Evolutionary conservation across 192 early-diverging fungal genomes (phyloP).

Genomic region (Thoreauomyces humboldtii): DNA sequence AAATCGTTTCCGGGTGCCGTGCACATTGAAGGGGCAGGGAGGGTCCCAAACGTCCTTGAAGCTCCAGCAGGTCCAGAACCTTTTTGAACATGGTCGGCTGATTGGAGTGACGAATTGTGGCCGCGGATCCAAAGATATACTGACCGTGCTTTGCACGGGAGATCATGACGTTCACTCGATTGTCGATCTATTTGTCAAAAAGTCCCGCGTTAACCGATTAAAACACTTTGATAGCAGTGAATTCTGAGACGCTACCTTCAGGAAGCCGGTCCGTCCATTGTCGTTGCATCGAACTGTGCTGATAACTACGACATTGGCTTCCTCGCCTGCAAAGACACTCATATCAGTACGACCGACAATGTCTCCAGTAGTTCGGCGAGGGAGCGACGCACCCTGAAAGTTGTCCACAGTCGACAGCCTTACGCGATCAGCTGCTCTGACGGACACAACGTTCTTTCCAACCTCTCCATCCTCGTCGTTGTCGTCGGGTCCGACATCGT

Average conservation of each 20-base stretch:
- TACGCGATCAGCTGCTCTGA: slow-evolving; percentile 3
- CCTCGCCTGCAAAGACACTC: slow-evolving; percentile 24
- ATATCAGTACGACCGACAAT: too few relatives aligned
- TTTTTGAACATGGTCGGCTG: not conserved
- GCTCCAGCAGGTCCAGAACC: slow-evolving; percentile 17
- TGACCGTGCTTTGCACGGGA: slow-evolving; percentile 61
- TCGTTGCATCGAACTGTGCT: slow-evolving; percentile 31
- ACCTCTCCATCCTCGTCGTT: not conserved
- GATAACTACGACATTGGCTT: slow-evolving; percentile 39
- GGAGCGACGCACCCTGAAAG: slow-evolving; percentile 22
- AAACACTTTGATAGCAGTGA: not conserved
- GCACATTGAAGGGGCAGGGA: slow-evolving; percentile 49
- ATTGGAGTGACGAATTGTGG: not conserved
- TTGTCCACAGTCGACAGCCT: slow-evolving; percentile 42
- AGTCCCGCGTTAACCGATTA: not conserved
- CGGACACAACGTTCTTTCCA: not conserved
- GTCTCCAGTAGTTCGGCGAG: too few relatives aligned
- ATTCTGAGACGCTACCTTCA: slow-evolving; percentile 33
- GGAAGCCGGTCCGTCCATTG: slow-evolving; percentile 46
- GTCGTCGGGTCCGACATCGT: not conserved
- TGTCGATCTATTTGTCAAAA: slow-evolving; percentile 23
- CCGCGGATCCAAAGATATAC: slow-evolving; percentile 53
- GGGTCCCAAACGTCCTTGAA: slow-evolving; percentile 31
- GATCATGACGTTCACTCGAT: slow-evolving; percentile 56
- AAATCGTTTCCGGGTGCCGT: slow-evolving; percentile 40